Evolutionary conservation across 1,284 basidiomycete genomes (phyloP), one percentile per base, ranked within the genome.

Genomic region (Boletellus dicymbophilus): DNA sequence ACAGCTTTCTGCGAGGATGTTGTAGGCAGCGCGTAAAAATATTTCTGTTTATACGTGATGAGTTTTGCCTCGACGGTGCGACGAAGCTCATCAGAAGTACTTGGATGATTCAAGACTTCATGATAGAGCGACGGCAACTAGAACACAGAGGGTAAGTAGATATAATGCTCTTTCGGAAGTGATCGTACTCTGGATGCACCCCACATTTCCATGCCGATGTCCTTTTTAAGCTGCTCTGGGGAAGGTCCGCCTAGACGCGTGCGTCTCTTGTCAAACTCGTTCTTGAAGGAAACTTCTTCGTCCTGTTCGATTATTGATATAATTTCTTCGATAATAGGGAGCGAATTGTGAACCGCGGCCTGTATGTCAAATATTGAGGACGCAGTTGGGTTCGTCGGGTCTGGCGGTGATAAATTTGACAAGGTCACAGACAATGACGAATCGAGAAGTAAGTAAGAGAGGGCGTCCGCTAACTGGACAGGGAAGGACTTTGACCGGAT

Each of bases 21-120:
- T 20, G 78, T 73, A 2, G 83, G 77, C 12, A 88, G 62, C 5
- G 84, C 73, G 48, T 75, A 68, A 6, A 93, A 72, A 53, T 82
- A 76, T 16, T 76, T 75, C 49, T 83, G 75, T 55, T 81, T 83
- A 58, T 83, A 78, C 23, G 74, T 71, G 22, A 95, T 71, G 4
- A 93, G 72, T 55, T 90, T 92, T 15, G 79, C 71, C 60, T 95
- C 93, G 1, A 81, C 84, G 31, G 72, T 65, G 13, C 88, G 76
- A 22, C 92, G 81, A 10, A 89, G 69, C 3, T 85, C 81, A 58
- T 93, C 90, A 0, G 84, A 75, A 4, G 91, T 87, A 55, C 78
- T 76, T 0, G 87, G 88, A 59, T 95, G 91, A 53, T 85, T 85
- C 34, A 93, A 66, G 21, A 93, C 72, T 59, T 92, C 86, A 31